A percentile compares a stretch with the other conserved stretches of the same genome.
phyloP scores from a whole-genome alignment of 148 eudicot species.

The Camellia japonica region DNA sequence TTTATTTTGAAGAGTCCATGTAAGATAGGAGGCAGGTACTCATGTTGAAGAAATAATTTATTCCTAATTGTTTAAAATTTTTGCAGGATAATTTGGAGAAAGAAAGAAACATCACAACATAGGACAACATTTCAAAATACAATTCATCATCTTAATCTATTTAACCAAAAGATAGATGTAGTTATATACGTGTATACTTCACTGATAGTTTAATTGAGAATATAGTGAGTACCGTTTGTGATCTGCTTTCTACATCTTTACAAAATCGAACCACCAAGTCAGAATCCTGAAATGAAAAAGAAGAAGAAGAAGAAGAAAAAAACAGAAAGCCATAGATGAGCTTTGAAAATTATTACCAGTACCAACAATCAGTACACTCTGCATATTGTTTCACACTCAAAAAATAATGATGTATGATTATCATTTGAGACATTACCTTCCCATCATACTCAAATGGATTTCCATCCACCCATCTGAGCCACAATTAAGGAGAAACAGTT shows the following conservation, averaged over 20 bases:
- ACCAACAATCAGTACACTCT: background rate
- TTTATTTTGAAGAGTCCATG: too few relatives aligned
- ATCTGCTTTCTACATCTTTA: slow-evolving; percentile 87
- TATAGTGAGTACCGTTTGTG: slow-evolving; percentile 50
- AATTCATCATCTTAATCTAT: background rate
- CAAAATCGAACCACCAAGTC: slow-evolving; percentile 86
- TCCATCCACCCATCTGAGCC: slow-evolving; percentile 68
- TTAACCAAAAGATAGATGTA: too few relatives aligned
- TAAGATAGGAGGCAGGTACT: too few relatives aligned
- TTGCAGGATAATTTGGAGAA: background rate
- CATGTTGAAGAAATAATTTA: background rate
- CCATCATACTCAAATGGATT: slow-evolving; percentile 66
- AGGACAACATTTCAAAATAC: background rate
- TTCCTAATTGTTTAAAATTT: background rate
- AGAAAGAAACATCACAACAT: background rate
- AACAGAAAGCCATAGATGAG: background rate
- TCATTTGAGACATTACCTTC: slow-evolving; percentile 43
- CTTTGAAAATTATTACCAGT: background rate
- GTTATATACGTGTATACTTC: background rate
- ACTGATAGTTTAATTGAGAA: slow-evolving; percentile 2
- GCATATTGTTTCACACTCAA: background rate
- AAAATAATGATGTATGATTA: slow-evolving; percentile 1
- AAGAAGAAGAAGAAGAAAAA: background rate
- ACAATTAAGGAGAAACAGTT: slow-evolving; percentile 35
- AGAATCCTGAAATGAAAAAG: slow-evolving; percentile 47